Evolutionary conservation across 2,329 filamentous ascomycete species (phyloP), one percentile per base, ranked within the genome.

Genomic region (Trichoderma hamatum): DNA sequence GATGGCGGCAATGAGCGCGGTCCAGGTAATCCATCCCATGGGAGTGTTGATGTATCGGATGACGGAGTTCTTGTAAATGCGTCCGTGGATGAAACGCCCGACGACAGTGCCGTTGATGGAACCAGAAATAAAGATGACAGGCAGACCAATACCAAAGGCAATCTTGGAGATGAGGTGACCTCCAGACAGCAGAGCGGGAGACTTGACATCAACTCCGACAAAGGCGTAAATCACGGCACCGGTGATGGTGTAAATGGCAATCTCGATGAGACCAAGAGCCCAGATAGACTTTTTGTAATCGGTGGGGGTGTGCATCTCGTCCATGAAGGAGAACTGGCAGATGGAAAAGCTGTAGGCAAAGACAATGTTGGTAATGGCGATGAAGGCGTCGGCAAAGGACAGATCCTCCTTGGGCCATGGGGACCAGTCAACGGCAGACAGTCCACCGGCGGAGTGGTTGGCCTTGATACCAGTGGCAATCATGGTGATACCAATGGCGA

Each of bases 91-190:
- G 70, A 84, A 85, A 24, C 83, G 82, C 3, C 76, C 79, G 34
- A 82, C 78, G 13, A 84, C 82, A 1, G 81, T 83, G 43, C 82
- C 83, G 79, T 92, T 90, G 77, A 93, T 90, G 21, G 91, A 89
- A 61, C 90, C 91, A 0, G 90, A 90, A 71, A 93, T 89, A 73
- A 92, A 85, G 76, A 93, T 93, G 67, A 90, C 92, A 16, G 90
- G 90, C 3, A 91, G 82, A 0, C 89, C 90, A 71, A 93, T 78
- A 32, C 89, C 90, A 74, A 90, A 93, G 2, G 90, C 89, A 7
- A 93, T 79, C 75, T 91, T 91, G 61, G 86, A 85, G 28, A 92
- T 78, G 0, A 84, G 72, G 2, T 80, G 78, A 1, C 86, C 85
- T 11, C 90, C 88, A 0, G 89, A 90, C 6, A 90, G 85, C 9